Conservation (phyloP, 1,139 yeast genomes). For the Yarrowia galli region DNA sequence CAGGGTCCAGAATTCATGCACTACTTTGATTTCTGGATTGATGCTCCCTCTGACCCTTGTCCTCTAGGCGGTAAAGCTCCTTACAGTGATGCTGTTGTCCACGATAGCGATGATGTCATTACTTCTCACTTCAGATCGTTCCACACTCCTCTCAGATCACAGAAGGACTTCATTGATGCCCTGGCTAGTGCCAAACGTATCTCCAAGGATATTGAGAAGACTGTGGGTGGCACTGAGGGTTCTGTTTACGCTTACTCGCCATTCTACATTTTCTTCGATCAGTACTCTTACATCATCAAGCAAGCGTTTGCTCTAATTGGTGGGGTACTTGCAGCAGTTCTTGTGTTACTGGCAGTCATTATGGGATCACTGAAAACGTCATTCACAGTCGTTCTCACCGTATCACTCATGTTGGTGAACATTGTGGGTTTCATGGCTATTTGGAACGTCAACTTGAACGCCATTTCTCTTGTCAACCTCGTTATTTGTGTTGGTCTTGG, state of each 20-base stretch:
- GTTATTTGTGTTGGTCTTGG: conserved; percentile 91
- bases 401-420: conserved; percentile 68
- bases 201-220: conserved; percentile 58
- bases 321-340: conserved; percentile 64
- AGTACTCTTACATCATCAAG: conserved; percentile 69
- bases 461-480: conserved; percentile 85
- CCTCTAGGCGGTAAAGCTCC: conserved; percentile 97
- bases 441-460: conserved; percentile 81
- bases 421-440: conserved; percentile 82
- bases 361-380: conserved; percentile 75
- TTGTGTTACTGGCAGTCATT: conserved; percentile 61
- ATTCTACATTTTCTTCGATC: conserved; percentile 90
- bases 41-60: conserved; percentile 85
- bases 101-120: conserved; percentile 53
- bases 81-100: conserved; percentile 67
- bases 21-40: conserved; percentile 81
- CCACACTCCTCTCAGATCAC: conserved; percentile 84
- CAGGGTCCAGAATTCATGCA: conserved; percentile 74
- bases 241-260: conserved; percentile 85
- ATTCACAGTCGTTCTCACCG: conserved; percentile 62
- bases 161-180: conserved; percentile 81
- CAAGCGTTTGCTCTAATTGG: conserved; percentile 64
- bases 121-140: conserved; percentile 79
- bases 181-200: conserved; percentile 77
- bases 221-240: not conserved